These are phyloP conservation scores for Ustilago hordei DNA, from an alignment of 1,284 basidiomycete genomes.

Conservation along the genomic window DNA sequence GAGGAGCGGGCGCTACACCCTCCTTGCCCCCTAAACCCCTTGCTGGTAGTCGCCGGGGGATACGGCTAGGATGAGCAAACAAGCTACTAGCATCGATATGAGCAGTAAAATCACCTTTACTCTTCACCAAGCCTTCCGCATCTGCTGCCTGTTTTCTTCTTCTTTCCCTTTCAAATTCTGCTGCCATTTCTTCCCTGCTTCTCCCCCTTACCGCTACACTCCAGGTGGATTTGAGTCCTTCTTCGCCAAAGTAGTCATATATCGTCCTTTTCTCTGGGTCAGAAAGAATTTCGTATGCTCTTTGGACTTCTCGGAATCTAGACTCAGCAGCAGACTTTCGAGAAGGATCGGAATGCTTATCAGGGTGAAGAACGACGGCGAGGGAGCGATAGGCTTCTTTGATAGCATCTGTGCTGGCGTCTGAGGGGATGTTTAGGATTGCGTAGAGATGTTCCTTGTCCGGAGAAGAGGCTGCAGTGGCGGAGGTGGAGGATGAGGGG, in stretches of 20 bases:
- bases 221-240: slow-evolving; percentile 73
- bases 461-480: slow-evolving; percentile 3
- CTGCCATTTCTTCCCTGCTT: slow-evolving; percentile 74
- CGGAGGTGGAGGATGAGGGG: slow-evolving; percentile 4
- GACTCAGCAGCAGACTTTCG: slow-evolving; percentile 76
- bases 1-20: background rate
- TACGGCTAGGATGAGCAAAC: slow-evolving; percentile 77
- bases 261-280: slow-evolving; percentile 81
- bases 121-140: slow-evolving; percentile 72
- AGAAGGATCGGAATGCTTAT: slow-evolving; percentile 79
- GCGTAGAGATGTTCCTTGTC: slow-evolving; percentile 55
- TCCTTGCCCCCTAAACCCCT: slow-evolving; percentile 77
- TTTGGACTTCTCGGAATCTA: slow-evolving; percentile 80
- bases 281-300: slow-evolving; percentile 79
- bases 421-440: slow-evolving; percentile 77
- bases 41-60: slow-evolving; percentile 74
- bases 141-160: slow-evolving; percentile 72
- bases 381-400: slow-evolving; percentile 79
- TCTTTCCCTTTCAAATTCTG: slow-evolving; percentile 72
- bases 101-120: slow-evolving; percentile 72
- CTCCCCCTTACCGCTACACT: slow-evolving; percentile 72
- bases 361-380: slow-evolving; percentile 85
- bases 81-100: slow-evolving; percentile 63
- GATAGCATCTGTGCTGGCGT: slow-evolving; percentile 77
- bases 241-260: slow-evolving; percentile 80